Evolutionary conservation across 495 filamentous ascomycete species (phyloP), one percentile per base, ranked within the genome.

Genomic region (Penicillium goetzii): DNA sequence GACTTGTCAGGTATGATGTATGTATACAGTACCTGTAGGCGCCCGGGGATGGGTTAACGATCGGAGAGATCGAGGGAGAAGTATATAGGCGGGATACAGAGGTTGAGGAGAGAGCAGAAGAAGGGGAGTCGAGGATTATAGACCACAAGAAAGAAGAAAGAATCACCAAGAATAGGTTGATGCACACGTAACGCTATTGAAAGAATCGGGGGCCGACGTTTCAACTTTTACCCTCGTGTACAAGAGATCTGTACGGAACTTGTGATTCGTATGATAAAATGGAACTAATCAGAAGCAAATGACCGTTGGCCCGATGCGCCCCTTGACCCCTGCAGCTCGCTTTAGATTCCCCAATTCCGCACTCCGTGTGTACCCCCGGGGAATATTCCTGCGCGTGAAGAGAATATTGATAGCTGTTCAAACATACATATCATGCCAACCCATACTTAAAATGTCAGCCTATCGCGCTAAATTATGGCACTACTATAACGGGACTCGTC

Each of bases 271-370:
- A 11, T 40, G 34, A 36, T 36, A 12, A 40, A 8, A 51, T 8
- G 26, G 47, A 23, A 51, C 9, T 17, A 28, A 56, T 11, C 14
- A 36, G 15, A 38, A 23, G 12, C 17, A 34, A 43, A 43, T 47
- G 43, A 47, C 43, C 43, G 43, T 47, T 47, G 43, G 14, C 15
- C 23, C 0, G 6, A 21, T 38, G 23, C 54, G 23, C 54, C 54
- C 17, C 36, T 17, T 58, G 56, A 26, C 40, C 56, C 56, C 56
- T 58, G 56, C 55, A 26, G 21, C 28, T 43, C 28, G 41, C n/a
- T 21, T 33, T 32, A 17, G 38, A 21, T 32, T 30, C 19, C 54
- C 33, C 54, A 25, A 26, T 38, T 26, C 8, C 26, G 36, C 21
- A 41, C 40, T 21, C 40, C n/a, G 40, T 19, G 17, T 43, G 21